A percentile compares a stretch with the other conserved stretches of the same genome.
phyloP scores from a whole-genome alignment of 2,329 filamentous ascomycete species.

The Biscogniauxia marginata region DNA sequence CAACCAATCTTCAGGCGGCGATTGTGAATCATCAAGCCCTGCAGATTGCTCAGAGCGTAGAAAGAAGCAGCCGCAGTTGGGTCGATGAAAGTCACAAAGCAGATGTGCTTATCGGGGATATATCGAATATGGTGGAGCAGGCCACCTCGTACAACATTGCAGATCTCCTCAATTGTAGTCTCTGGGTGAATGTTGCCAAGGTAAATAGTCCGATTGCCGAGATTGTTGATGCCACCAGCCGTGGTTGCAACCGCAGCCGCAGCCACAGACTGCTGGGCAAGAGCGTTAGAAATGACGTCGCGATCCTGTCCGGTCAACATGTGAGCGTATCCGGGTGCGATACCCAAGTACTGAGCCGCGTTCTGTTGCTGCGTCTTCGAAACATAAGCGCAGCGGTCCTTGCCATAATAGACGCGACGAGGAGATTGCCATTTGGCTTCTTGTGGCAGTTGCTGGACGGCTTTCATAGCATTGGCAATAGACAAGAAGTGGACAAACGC shows the following conservation, averaged over 20 bases:
- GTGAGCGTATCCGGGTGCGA: slow-evolving; percentile 93
- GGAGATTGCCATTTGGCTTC: slow-evolving; percentile 96
- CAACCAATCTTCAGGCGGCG: slow-evolving; percentile 96
- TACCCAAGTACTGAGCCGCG: slow-evolving; percentile 94
- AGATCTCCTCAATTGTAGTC: slow-evolving; percentile 98
- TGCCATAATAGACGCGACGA: slow-evolving; percentile 95
- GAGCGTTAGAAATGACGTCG: slow-evolving; percentile 91
- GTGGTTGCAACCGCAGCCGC: slow-evolving; percentile 95
- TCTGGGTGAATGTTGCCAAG: slow-evolving; percentile 98
- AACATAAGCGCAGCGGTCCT: slow-evolving; percentile 96
- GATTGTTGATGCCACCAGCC: slow-evolving; percentile 93
- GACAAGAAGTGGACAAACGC: slow-evolving; percentile 95
- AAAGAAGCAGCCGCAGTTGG: slow-evolving; percentile 97
- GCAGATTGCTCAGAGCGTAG: slow-evolving; percentile 94
- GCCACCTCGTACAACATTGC: slow-evolving; percentile 95
- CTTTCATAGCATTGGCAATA: slow-evolving; percentile 97
- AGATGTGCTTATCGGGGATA: slow-evolving; percentile 99
- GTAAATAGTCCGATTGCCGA: slow-evolving; percentile 97
- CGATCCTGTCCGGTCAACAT: slow-evolving; percentile 95
- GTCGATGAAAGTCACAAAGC: slow-evolving; percentile 99
- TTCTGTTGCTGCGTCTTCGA: slow-evolving; percentile 99
- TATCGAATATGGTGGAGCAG: slow-evolving; percentile 97
- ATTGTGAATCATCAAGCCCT: slow-evolving; percentile 99
- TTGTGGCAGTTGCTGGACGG: slow-evolving; percentile 91
- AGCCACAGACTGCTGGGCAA: slow-evolving; percentile 96